Evolutionary conservation across 2,329 filamentous ascomycete genomes (phyloP).

Genomic region (Diaporthe sp.): DNA sequence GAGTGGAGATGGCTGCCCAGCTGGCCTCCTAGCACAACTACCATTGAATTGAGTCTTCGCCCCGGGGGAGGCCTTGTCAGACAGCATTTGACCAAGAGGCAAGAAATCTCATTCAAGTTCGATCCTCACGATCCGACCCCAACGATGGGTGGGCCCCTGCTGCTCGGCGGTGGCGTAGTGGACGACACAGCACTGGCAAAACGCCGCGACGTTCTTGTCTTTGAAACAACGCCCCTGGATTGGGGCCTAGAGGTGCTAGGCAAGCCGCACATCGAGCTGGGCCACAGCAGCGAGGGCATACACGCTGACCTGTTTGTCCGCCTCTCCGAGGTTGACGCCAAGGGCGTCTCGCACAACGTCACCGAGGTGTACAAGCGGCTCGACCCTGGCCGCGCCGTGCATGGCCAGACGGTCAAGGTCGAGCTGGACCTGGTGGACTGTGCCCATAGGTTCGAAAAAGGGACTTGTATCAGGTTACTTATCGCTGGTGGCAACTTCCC

Average conservation of each 20-base stretch:
- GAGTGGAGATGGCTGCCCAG: slow-evolving; percentile 38
- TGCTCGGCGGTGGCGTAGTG: slow-evolving; percentile 39
- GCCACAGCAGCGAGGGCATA: slow-evolving; percentile 46
- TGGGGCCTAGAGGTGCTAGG: slow-evolving; percentile 44
- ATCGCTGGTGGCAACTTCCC: slow-evolving; percentile 46
- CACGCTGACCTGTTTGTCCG: slow-evolving; percentile 47
- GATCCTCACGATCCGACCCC: slow-evolving; percentile 48
- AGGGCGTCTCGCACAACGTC: slow-evolving; percentile 45
- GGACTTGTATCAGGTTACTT: slow-evolving; percentile 44
- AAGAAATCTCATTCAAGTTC: slow-evolving; percentile 43
- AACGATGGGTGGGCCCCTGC: slow-evolving; percentile 42
- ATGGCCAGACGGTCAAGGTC: slow-evolving; percentile 21
- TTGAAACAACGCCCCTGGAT: slow-evolving; percentile 44
- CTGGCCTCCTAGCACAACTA: slow-evolving; percentile 40
- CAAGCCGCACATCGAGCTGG: slow-evolving; percentile 43
- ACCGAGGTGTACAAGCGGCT: slow-evolving; percentile 45
- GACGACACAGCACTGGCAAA: slow-evolving; percentile 43
- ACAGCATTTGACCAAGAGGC: not conserved
- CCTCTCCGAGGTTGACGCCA: slow-evolving; percentile 45
- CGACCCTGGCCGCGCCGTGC: slow-evolving; percentile 31
- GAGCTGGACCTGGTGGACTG: slow-evolving; percentile 42
- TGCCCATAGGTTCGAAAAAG: slow-evolving; percentile 45
- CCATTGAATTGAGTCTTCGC: slow-evolving; percentile 34
- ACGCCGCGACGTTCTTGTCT: slow-evolving; percentile 45
- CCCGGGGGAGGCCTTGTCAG: slow-evolving; percentile 19